phyloP scores from a whole-genome alignment of 2,329 filamentous ascomycete genomes.

The Aureobasidium subglaciale region DNA sequence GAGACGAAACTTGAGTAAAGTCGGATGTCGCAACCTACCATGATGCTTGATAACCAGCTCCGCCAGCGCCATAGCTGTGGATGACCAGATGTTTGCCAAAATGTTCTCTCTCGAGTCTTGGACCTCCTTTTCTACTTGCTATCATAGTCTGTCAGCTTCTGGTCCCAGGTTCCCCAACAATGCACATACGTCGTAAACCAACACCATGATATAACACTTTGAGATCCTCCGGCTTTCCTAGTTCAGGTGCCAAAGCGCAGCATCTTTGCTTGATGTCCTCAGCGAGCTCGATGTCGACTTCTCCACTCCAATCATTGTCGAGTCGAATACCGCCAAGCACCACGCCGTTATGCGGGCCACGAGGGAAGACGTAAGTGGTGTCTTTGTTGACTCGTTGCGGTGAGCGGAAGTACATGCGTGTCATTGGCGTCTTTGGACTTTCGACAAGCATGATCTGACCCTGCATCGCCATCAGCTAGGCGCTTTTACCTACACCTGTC shows the following conservation, averaged over 20 bases:
- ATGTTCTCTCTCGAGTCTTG: slow-evolving; percentile 63
- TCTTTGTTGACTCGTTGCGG: slow-evolving; percentile 11
- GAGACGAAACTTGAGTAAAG: not conserved
- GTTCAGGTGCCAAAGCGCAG: slow-evolving; percentile 51
- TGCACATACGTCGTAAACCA: slow-evolving; percentile 52
- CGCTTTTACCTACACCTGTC: too few species aligned
- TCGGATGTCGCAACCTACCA: not conserved
- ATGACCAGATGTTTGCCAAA: slow-evolving; percentile 58
- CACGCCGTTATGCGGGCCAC: slow-evolving; percentile 5
- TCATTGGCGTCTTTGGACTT: slow-evolving; percentile 44
- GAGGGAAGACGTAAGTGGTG: slow-evolving; percentile 13
- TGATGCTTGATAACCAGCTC: slow-evolving; percentile 56
- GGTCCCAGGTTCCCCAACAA: not conserved
- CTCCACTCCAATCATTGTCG: slow-evolving; percentile 6
- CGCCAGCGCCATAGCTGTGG: slow-evolving; percentile 68
- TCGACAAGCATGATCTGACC: slow-evolving; percentile 75
- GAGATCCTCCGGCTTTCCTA: slow-evolving; percentile 46
- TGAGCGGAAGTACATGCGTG: slow-evolving; percentile 13
- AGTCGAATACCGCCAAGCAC: slow-evolving; percentile 8
- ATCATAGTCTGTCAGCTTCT: not conserved
- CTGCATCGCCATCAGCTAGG: not conserved
- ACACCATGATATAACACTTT: slow-evolving; percentile 71
- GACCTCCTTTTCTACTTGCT: slow-evolving; percentile 59
- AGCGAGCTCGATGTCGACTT: slow-evolving; percentile 7
- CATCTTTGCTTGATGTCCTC: slow-evolving; percentile 43